Evolutionary conservation across 495 filamentous ascomycete species (phyloP).

Genomic region (Lophiotrema nucula): DNA sequence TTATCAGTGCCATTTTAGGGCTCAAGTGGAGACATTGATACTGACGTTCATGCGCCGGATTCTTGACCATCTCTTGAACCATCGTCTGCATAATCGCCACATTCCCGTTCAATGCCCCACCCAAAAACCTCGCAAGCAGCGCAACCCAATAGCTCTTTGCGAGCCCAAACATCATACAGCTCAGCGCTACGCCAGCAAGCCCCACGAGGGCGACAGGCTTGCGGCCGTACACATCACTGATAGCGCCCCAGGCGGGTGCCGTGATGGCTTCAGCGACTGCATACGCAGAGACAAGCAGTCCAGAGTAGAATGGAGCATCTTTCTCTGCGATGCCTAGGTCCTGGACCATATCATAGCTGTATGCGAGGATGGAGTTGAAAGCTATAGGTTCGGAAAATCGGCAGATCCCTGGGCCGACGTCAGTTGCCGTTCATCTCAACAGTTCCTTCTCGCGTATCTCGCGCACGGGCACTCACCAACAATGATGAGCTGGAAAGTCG

Average conservation of each 20-base stretch:
- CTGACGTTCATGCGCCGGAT: constrained; percentile 34
- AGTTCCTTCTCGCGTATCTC: not conserved
- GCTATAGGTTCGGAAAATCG: constrained; percentile 36
- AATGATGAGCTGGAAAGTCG: constrained; percentile 12
- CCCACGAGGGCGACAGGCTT: constrained; percentile 31
- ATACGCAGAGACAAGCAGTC: constrained; percentile 33
- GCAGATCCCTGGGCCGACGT: constrained; percentile 27
- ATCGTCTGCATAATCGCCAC: constrained; percentile 37
- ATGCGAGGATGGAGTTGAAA: constrained; percentile 36
- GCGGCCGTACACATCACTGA: constrained; percentile 26
- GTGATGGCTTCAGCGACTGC: constrained; percentile 31
- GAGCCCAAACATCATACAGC: constrained; percentile 29
- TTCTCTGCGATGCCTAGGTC: constrained; percentile 22
- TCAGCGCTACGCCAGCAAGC: constrained; percentile 27
- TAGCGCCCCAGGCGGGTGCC: constrained; percentile 23
- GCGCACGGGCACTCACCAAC: constrained; percentile 2
- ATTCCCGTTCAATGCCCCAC: constrained; percentile 35
- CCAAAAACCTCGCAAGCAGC: constrained; percentile 26
- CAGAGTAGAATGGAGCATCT: constrained; percentile 32
- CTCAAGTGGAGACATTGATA: constrained; percentile 5
- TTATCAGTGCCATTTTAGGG: not conserved
- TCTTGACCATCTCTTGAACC: constrained; percentile 33
- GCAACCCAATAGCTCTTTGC: constrained; percentile 33
- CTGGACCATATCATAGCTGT: constrained; percentile 32
- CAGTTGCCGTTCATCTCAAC: not conserved